Evolutionary conservation across 495 filamentous ascomycete genomes (phyloP).

Genomic region (Neurospora intermedia): DNA sequence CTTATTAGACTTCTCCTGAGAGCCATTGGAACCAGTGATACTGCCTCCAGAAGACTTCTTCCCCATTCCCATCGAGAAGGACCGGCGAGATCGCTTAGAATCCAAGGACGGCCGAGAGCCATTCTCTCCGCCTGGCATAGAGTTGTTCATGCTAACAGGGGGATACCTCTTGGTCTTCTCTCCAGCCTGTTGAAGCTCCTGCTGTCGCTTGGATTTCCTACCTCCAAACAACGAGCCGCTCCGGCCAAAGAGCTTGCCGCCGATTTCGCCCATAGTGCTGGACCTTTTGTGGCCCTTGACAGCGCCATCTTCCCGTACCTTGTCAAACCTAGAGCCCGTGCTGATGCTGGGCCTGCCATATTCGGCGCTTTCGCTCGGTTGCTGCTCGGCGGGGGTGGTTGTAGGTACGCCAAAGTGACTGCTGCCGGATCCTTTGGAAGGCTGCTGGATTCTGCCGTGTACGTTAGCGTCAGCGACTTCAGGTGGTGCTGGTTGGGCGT

Average conservation of each 20-base stretch:
- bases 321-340: slow-evolving; percentile 40
- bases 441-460: slow-evolving; percentile 83
- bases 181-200: slow-evolving; percentile 26
- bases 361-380: slow-evolving; percentile 23
- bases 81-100: slow-evolving; percentile 54
- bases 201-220: slow-evolving; percentile 34
- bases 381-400: slow-evolving; percentile 48
- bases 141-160: slow-evolving; percentile 67
- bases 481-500: slow-evolving; percentile 80
- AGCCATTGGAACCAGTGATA: slow-evolving; percentile 39
- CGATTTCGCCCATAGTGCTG: slow-evolving; percentile 73
- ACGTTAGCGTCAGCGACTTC: slow-evolving; percentile 83
- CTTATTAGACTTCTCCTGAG: slow-evolving; percentile 43
- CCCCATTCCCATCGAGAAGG: slow-evolving; percentile 61
- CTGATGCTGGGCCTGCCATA: slow-evolving; percentile 52
- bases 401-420: slow-evolving; percentile 59
- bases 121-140: slow-evolving; percentile 29
- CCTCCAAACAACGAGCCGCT: slow-evolving; percentile 68
- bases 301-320: slow-evolving; percentile 23
- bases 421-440: slow-evolving; percentile 56
- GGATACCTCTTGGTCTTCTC: slow-evolving; percentile 55
- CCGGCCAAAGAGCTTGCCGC: slow-evolving; percentile 68
- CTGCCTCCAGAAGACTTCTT: slow-evolving; percentile 55
- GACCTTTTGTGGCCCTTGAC: slow-evolving; percentile 78
- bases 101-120: slow-evolving; percentile 66